A percentile compares a stretch with the other conserved stretches of the same genome.
Evolutionary conservation across 2,329 filamentous ascomycete species (phyloP).

Genomic region (Colletotrichum aenigma): DNA sequence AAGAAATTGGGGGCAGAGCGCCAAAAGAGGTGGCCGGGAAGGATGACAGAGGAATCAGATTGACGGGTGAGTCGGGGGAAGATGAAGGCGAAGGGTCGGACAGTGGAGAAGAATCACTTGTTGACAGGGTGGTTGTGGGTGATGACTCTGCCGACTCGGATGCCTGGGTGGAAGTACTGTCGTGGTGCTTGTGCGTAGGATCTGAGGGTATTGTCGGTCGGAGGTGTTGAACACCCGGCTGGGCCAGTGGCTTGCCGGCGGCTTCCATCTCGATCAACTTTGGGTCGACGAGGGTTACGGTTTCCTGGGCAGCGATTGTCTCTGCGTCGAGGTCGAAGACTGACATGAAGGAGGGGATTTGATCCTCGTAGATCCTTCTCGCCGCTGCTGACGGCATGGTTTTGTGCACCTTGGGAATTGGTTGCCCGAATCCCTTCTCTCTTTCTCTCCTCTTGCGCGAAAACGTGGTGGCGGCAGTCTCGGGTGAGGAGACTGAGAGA

Average conservation of each 20-base stretch:
- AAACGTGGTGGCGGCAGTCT: constrained; percentile 17
- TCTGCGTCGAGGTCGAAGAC: constrained; percentile 71
- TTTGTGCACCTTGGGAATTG: constrained; percentile 16
- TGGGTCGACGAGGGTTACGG: constrained; percentile 58
- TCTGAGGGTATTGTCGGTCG: constrained; percentile 46
- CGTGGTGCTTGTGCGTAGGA: constrained; percentile 70
- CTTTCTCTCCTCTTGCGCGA: constrained; percentile 22
- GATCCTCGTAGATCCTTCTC: constrained; percentile 68
- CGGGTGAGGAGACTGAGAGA: constrained; percentile 15
- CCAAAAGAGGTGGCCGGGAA: constrained; percentile 68
- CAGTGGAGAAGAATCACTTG: constrained; percentile 87
- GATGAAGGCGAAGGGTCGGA: constrained; percentile 91
- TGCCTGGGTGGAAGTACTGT: constrained; percentile 78
- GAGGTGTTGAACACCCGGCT: constrained; percentile 37
- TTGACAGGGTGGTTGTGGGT: constrained; percentile 91
- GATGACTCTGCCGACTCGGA: constrained; percentile 92
- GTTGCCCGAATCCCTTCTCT: constrained; percentile 19
- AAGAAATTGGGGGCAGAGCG: constrained; percentile 35
- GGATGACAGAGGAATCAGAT: constrained; percentile 72
- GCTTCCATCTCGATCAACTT: constrained; percentile 54
- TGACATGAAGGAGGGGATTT: constrained; percentile 78
- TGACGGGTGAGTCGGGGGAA: constrained; percentile 87
- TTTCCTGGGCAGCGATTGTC: constrained; percentile 56
- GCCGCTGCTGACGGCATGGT: constrained; percentile 68
- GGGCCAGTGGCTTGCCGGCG: constrained; percentile 39